Base-by-base conservation (phyloP, 495 filamentous ascomycete genomes). In the Penicillium angulare region DNA sequence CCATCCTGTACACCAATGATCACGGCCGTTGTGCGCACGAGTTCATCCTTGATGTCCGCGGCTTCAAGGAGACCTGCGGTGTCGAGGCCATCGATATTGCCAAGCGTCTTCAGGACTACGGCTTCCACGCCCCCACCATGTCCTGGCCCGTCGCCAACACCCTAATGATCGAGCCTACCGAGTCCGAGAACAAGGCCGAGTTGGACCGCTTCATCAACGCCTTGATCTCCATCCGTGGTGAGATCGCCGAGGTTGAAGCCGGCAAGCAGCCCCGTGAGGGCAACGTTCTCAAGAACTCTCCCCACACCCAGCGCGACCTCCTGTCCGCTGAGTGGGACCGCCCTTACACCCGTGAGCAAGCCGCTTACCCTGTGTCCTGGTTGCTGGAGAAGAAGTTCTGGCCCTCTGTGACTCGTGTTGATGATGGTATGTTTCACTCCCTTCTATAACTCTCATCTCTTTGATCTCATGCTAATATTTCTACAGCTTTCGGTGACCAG, bases 81-180 rank as follows among this genome's bases (percentile, higher is more conserved):
- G 77, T 98, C 63, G 92, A 97, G 74, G 93, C 91, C 34, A 95
- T 97, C 62, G 93, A 98, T 60, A 87, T 98, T 49, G 93, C 93
- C 58, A 98, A 98, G 78, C 90, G 93, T 50, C 84, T 98, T 7
- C 92, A 97, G 70, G 93, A 98, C 64, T 98, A 96, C 66, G 93
- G 93, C 34, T 98, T 98, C 81, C 93, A 98, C 67, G 90, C 95
- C 3, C 93, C 93, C 3, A 98, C 93, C 38, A 97, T 98, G 93
- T 90, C 85, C 63, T 98, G 91, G 91, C 93, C 93, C 5, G 92
- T 98, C 2, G 79, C 90, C 38, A 93, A 93, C 68, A 98, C 93
- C 1, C 82, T 98, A 16, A 98, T 98, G 93, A 95, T 98, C 57
- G 93, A 98, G 76, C 93, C 93, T 26, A 98, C 93, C 0, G 93